Evolutionary conservation across 129 eudicot genomes (phyloP).

Genomic region (Chrysanthemum seticuspe): DNA sequence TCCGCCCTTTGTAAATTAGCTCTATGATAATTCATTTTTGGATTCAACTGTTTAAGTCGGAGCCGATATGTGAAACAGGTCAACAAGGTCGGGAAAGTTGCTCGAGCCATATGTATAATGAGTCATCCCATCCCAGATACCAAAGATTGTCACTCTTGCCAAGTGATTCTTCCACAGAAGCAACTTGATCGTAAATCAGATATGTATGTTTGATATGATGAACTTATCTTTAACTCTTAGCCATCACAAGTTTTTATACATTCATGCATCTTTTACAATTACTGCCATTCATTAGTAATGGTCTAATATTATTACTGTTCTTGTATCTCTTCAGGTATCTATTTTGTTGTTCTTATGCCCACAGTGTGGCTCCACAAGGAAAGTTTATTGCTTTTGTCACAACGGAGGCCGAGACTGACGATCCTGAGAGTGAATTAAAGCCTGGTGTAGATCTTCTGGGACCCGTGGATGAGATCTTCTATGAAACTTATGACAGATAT

Average conservation of each 20-base stretch:
- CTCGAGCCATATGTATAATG: constrained; percentile 95
- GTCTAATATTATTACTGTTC: constrained; percentile 6
- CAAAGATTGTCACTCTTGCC: constrained; percentile 83
- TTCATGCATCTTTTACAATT: neutral
- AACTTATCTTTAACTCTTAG: neutral
- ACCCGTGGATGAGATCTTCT: constrained; percentile 84
- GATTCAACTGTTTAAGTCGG: constrained; percentile 1
- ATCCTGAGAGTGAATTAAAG: constrained; percentile 83
- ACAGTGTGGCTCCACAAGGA: constrained; percentile 89
- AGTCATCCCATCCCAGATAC: constrained; percentile 96
- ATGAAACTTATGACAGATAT: constrained; percentile 80
- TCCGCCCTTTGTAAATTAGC: neutral
- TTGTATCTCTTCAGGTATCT: constrained; percentile 57
- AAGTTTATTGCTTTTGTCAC: constrained; percentile 85
- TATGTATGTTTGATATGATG: constrained; percentile 49
- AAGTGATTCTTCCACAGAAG: constrained; percentile 92
- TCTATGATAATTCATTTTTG: neutral
- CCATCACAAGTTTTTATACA: neutral
- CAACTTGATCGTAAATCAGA: constrained; percentile 94
- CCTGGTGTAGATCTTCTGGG: constrained; percentile 90
- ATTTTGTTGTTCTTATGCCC: constrained; percentile 91
- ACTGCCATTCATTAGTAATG: neutral
- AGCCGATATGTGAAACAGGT: constrained; percentile 43
- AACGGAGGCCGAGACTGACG: constrained; percentile 88
- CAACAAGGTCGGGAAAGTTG: constrained; percentile 81